Evolutionary conservation across 495 filamentous ascomycete genomes (phyloP).

Genomic region (Extremus antarcticus): DNA sequence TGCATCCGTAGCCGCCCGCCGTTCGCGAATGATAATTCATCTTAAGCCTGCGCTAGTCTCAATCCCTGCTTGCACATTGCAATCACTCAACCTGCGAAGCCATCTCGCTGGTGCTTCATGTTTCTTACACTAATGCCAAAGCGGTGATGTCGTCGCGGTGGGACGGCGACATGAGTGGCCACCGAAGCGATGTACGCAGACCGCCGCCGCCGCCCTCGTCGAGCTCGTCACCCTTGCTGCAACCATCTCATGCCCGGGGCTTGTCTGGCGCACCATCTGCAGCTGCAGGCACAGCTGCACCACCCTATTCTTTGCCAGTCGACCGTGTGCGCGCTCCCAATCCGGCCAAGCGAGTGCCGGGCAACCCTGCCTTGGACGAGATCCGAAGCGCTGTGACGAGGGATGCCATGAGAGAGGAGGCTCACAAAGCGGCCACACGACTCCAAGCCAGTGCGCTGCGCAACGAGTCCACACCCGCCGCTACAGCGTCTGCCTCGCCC

Average conservation of each 20-base stretch:
- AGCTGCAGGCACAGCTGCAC: background rate
- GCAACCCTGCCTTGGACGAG: slow-evolving; percentile 10
- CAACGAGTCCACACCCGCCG: slow-evolving; percentile 27
- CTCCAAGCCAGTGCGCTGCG: slow-evolving; percentile 7
- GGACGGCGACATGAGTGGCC: background rate
- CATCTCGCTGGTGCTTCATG: background rate
- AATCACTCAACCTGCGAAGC: background rate
- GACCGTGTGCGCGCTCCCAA: slow-evolving; percentile 8
- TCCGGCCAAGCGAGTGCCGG: slow-evolving; percentile 13
- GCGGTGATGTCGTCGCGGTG: background rate
- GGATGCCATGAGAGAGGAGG: slow-evolving; percentile 19
- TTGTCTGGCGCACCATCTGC: background rate
- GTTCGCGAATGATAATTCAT: background rate
- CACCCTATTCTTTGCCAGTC: background rate
- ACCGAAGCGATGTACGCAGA: background rate
- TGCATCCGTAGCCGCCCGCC: background rate
- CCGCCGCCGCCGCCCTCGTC: background rate
- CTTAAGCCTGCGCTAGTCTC: background rate
- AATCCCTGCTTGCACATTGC: background rate
- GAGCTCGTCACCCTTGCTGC: background rate
- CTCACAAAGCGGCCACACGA: background rate
- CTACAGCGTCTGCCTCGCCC: slow-evolving; percentile 23
- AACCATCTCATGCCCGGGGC: background rate
- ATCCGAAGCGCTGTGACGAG: slow-evolving; percentile 12
- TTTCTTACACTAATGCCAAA: background rate